Conservation (phyloP, 2,329 filamentous ascomycete genomes). For the Myriosclerotinia scirpicola region DNA sequence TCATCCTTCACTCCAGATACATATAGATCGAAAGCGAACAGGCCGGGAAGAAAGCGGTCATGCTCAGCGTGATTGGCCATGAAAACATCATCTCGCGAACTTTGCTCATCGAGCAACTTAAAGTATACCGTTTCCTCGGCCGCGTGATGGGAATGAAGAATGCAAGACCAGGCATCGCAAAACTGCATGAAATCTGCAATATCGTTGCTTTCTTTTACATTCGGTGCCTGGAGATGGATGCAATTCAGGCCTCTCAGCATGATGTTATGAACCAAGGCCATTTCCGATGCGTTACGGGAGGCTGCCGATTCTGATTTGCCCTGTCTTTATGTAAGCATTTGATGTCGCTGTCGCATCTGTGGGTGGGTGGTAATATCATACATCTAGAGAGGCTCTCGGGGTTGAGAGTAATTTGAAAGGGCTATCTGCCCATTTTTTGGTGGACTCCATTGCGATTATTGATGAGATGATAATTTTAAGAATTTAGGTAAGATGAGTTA, state of each 20-base stretch:
- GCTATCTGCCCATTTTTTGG: conserved; percentile 26
- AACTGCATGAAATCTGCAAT: conserved; percentile 39
- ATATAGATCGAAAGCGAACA: conserved; percentile 42
- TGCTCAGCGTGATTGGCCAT: conserved; percentile 46
- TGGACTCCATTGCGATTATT: not conserved
- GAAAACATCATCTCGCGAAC: conserved; percentile 39
- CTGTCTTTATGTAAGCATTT: not conserved
- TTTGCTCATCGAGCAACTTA: conserved; percentile 42
- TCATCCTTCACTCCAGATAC: conserved; percentile 38
- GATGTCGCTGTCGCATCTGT: not conserved
- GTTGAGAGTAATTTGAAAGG: conserved; percentile 28
- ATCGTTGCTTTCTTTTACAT: conserved; percentile 43
- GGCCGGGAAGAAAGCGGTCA: conserved; percentile 43
- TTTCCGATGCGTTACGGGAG: conserved; percentile 39
- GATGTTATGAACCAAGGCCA: conserved; percentile 43
- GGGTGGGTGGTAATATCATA: not conserved
- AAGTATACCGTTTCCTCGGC: conserved; percentile 45
- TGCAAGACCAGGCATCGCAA: conserved; percentile 28
- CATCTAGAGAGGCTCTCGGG: conserved; percentile 16
- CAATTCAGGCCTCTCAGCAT: conserved; percentile 44
- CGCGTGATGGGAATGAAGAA: conserved; percentile 44
- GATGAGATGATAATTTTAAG: not conserved
- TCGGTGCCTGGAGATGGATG: conserved; percentile 42
- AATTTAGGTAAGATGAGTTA: not conserved
- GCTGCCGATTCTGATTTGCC: conserved; percentile 17